These are phyloP conservation scores for Miscanthus sacchariflorus DNA, from an alignment of 202 grass and related monocot genomes.

Conservation along the genomic window DNA sequence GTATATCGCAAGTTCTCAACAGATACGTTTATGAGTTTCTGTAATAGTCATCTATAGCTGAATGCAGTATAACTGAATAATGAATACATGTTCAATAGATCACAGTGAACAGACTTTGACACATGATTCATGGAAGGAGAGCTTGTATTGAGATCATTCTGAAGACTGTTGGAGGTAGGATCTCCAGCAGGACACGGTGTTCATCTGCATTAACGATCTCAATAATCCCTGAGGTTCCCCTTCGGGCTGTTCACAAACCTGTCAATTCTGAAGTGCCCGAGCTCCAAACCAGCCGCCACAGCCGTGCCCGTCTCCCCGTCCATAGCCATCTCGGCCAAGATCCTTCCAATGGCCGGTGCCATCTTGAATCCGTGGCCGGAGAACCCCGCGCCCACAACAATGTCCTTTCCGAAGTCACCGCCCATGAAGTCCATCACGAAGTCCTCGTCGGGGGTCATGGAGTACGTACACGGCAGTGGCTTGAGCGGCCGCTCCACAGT, in stretches of 20 bases:
- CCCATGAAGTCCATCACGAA: conserved; percentile 77
- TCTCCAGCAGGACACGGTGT: too few relatives aligned
- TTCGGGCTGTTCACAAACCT: conserved; percentile 58
- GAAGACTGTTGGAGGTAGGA: too few relatives aligned
- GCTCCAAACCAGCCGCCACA: conserved; percentile 54
- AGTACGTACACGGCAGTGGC: conserved; percentile 79
- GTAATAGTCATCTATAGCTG: too few relatives aligned
- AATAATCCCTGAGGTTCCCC: conserved; percentile 44
- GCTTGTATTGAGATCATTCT: too few relatives aligned
- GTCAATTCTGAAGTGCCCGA: conserved; percentile 52
- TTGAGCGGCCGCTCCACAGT: conserved; percentile 53
- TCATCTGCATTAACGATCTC: too few relatives aligned
- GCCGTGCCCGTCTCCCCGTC: conserved; percentile 48
- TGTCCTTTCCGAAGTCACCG: conserved; percentile 68
- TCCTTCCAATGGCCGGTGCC: conserved; percentile 67
- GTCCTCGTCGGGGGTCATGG: conserved; percentile 83
- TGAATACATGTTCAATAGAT: too few relatives aligned
- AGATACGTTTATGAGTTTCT: too few relatives aligned
- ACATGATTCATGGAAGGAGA: too few relatives aligned
- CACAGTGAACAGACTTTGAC: too few relatives aligned
- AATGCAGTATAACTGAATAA: too few relatives aligned
- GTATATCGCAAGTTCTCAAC: too few relatives aligned
- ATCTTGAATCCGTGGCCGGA: conserved; percentile 90
- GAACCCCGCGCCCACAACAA: conserved; percentile 76
- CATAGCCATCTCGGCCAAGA: conserved; percentile 75